phyloP scores from a whole-genome alignment of 2,329 filamentous ascomycete genomes.

The Myrmaecium sp. region DNA sequence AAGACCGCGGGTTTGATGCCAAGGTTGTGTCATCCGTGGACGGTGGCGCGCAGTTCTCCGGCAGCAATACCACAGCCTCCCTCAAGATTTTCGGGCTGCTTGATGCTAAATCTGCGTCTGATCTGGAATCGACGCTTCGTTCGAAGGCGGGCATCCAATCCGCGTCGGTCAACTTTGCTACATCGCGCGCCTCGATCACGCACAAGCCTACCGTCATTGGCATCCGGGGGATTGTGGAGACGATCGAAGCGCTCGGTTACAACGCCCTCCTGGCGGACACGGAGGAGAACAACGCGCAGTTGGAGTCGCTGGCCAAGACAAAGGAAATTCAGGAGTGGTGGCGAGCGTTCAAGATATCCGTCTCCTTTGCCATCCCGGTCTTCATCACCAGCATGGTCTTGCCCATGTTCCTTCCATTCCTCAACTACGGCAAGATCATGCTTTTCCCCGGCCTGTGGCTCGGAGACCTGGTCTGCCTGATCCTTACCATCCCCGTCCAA shows the following conservation, averaged over 20 bases:
- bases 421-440: constrained; percentile 62
- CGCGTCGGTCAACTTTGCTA: constrained; percentile 57
- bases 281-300: constrained; percentile 90
- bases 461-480: constrained; percentile 69
- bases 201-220: constrained; percentile 59
- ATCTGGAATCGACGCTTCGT: constrained; percentile 51
- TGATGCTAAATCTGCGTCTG: constrained; percentile 53
- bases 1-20: constrained; percentile 80
- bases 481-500: constrained; percentile 80
- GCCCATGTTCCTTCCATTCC: constrained; percentile 60
- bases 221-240: constrained; percentile 65
- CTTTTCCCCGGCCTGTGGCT: constrained; percentile 64
- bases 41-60: constrained; percentile 37
- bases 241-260: constrained; percentile 64
- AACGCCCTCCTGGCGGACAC: constrained; percentile 82
- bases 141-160: constrained; percentile 54
- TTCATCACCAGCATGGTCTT: constrained; percentile 87
- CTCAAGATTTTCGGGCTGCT: constrained; percentile 72
- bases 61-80: constrained; percentile 45
- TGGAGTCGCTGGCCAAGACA: constrained; percentile 91
- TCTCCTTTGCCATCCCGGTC: constrained; percentile 74
- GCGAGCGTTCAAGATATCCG: constrained; percentile 58
- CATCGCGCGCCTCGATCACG: constrained; percentile 54
- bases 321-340: constrained; percentile 92
- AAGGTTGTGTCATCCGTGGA: constrained; percentile 60